Evolutionary conservation across 306 rosid species (phyloP), one percentile per base, ranked within the genome.

Genomic region (Vigna hirtella): DNA sequence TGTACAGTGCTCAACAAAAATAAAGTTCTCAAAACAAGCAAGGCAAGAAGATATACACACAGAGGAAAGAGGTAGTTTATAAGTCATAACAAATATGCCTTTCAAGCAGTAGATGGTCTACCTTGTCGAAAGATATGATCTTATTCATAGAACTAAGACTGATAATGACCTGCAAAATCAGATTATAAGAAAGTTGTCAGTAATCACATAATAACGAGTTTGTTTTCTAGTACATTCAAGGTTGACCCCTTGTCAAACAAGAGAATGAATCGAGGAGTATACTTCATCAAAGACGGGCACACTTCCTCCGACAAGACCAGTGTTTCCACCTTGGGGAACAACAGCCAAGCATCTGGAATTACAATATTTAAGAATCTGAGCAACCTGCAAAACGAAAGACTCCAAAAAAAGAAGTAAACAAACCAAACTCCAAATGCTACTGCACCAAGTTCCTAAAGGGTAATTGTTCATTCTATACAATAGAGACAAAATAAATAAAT

Each of bases 301-400:
- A 57, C 98, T 92, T 87, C 98, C 98, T 2, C 98, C 98, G 7
- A 95, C 98, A 86, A 94, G 97, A 71, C 98, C 97, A 52, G 98
- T 92, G 83, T 94, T 94, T 85, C 97, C 98, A 68, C 98, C 98
- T 86, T 94, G 98, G 6, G 98, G 98, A 83, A 90, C 98, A 81
- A 92, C 92, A 77, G 98, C 94, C 86, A 94, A 82, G 85, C 79
- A 56, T 84, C 98, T 89, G 61, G 93, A 94, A 82, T 89, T 79
- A 77, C 98, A 94, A 80, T 94, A 91, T 70, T 81, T 85, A 76
- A 92, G 97, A 83, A 94, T 91, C 83, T 82, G 84, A 49, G 95
- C 87, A 64, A 94, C 95, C 98, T 94, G 91, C 76, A 76, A 70
- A 51, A 74, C 28, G 15, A 36, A 62, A 53, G 38, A 73, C 49